Conservation (phyloP, 768 basidiomycete genomes). For the Leccinellum rugosiceps region DNA sequence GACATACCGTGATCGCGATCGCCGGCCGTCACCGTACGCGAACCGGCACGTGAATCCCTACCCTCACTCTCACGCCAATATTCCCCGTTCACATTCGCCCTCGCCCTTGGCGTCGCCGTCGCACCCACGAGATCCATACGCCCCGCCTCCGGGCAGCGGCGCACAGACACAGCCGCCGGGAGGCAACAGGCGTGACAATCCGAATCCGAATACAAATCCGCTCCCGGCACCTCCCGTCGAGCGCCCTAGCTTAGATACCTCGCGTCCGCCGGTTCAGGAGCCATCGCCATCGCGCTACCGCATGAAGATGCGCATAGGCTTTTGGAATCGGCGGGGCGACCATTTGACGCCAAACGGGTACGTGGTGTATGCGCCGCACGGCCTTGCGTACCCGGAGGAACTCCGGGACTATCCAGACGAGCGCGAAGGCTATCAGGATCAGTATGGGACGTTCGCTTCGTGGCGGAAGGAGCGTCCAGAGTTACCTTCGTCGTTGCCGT, state of each 20-base stretch:
- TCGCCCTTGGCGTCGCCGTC: conserved; percentile 17
- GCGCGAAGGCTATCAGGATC: conserved; percentile 54
- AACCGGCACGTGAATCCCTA: conserved; percentile 3
- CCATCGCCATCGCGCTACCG: conserved; percentile 30
- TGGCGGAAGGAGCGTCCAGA: conserved; percentile 50
- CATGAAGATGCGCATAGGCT: conserved; percentile 48
- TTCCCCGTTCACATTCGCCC: conserved; percentile 7
- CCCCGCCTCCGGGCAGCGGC: neutral
- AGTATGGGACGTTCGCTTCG: conserved; percentile 40
- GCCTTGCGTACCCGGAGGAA: conserved; percentile 56
- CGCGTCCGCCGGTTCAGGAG: conserved; percentile 27
- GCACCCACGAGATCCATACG: conserved; percentile 12
- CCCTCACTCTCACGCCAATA: neutral
- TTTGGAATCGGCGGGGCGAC: conserved; percentile 77
- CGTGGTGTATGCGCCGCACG: conserved; percentile 64
- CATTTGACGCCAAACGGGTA: conserved; percentile 53
- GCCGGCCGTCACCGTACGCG: conserved; percentile 21
- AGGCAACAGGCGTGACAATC: conserved; percentile 14
- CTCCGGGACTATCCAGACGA: conserved; percentile 56
- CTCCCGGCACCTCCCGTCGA: conserved; percentile 31
- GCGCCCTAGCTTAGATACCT: conserved; percentile 19
- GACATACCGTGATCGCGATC: conserved; percentile 27
- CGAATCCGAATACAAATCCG: conserved; percentile 25
- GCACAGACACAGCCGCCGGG: neutral
- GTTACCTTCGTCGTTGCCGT: conserved; percentile 60